Evolutionary conservation across 1,284 basidiomycete species (phyloP).

Genomic region (Fistulina hepatica): DNA sequence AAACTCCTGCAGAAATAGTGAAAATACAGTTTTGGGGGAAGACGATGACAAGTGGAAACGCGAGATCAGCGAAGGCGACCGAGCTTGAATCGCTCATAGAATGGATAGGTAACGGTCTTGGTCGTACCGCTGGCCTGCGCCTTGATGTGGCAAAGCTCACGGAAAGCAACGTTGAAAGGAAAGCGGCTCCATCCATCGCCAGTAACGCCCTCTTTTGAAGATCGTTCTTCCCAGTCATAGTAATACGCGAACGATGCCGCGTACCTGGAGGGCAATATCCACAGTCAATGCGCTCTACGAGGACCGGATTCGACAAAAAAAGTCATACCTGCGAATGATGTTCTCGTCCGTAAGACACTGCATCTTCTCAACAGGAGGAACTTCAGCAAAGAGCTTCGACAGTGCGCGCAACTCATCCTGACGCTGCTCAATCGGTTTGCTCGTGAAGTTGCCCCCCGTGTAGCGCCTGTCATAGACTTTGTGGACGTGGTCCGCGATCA

Average conservation of each 20-base stretch:
- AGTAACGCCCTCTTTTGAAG: not conserved
- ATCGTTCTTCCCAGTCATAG: conserved; percentile 14
- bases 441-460: conserved; percentile 19
- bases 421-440: conserved; percentile 25
- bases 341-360: conserved; percentile 16
- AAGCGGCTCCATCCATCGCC: conserved; percentile 18
- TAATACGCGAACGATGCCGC: conserved; percentile 21
- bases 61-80: no score
- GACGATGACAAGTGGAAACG: no score
- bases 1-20: no score
- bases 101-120: conserved; percentile 16
- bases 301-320: not conserved
- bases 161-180: conserved; percentile 20
- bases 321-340: conserved; percentile 14
- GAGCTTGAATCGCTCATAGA: conserved; percentile 20
- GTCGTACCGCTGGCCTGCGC: conserved; percentile 16
- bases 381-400: conserved; percentile 23
- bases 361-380: conserved; percentile 11
- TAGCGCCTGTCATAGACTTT: conserved; percentile 13
- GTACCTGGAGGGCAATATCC: conserved; percentile 4
- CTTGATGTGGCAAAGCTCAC: conserved; percentile 22
- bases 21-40: no score
- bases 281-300: no score
- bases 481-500: conserved; percentile 23
- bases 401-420: conserved; percentile 29